A percentile compares a stretch with the other conserved stretches of the same genome.
These are phyloP conservation scores for Coemansia umbellata DNA, from an alignment of 192 early-diverging fungal species.

Conservation along the genomic window DNA sequence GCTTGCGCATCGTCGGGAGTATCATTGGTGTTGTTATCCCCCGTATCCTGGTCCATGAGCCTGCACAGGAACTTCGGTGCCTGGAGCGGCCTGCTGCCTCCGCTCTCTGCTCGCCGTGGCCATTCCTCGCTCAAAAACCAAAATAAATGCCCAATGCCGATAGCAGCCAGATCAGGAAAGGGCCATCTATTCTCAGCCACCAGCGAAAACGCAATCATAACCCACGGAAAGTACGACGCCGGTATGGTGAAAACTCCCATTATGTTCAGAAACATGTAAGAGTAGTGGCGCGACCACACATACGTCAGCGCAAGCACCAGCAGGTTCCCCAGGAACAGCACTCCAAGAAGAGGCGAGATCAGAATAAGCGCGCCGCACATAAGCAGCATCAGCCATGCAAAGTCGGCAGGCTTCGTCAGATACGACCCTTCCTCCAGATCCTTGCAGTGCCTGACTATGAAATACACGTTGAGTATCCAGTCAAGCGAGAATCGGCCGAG, in stretches of 20 bases:
- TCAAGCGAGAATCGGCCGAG: constrained; percentile 88
- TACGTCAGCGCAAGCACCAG: constrained; percentile 87
- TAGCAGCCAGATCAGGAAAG: constrained; percentile 72
- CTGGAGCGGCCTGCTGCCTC: constrained; percentile 12
- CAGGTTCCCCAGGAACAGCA: constrained; percentile 79
- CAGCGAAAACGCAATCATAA: constrained; percentile 81
- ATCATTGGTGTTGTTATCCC: constrained; percentile 1
- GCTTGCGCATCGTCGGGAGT: neutral
- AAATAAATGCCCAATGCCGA: constrained; percentile 88
- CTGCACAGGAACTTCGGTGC: constrained; percentile 34
- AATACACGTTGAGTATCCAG: constrained; percentile 92
- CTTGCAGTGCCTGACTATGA: constrained; percentile 78
- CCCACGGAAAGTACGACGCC: constrained; percentile 91
- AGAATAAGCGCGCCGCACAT: constrained; percentile 55
- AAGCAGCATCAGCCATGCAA: constrained; percentile 82
- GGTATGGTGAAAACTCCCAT: constrained; percentile 87
- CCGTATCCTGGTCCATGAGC: constrained; percentile 24
- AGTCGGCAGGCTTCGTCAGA: constrained; percentile 85
- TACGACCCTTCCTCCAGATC: constrained; percentile 95
- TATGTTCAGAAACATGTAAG: constrained; percentile 82
- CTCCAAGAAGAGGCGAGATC: constrained; percentile 32
- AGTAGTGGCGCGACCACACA: constrained; percentile 95
- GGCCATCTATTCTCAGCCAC: constrained; percentile 71
- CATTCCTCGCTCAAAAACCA: constrained; percentile 96
- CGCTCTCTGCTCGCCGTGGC: constrained; percentile 65